Percentiles rank a stretch among this genome's conserved stretches.
These are phyloP conservation scores for Malassezia japonica DNA, from an alignment of 1,284 basidiomycete genomes.

Conservation along the genomic window DNA sequence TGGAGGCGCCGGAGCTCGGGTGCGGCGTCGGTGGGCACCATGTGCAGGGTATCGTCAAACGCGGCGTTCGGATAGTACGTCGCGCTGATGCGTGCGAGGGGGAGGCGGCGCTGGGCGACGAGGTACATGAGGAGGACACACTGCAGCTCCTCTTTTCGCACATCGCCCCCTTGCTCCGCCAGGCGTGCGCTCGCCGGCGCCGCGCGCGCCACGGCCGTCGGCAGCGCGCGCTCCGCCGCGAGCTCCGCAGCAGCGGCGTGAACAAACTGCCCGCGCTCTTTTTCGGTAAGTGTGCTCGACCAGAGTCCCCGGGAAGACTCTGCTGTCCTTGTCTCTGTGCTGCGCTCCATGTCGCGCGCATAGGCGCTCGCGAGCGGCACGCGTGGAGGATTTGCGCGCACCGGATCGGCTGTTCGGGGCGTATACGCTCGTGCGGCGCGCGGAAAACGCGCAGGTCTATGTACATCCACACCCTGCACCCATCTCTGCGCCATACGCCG, in stretches of 20 bases:
- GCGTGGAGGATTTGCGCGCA: too few relatives aligned
- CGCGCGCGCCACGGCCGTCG: neutral
- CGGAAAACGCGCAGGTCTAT: too few relatives aligned
- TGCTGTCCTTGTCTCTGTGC: too few relatives aligned
- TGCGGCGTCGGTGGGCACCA: neutral
- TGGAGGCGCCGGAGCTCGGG: slow-evolving; percentile 15
- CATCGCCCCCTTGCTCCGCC: slow-evolving; percentile 13
- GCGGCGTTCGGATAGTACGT: slow-evolving; percentile 12
- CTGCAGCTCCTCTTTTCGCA: slow-evolving; percentile 16
- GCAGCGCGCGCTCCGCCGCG: neutral
- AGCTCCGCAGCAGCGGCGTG: neutral
- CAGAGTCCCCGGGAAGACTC: too few relatives aligned
- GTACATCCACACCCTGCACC: neutral
- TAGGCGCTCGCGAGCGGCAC: too few relatives aligned
- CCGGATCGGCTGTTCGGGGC: too few relatives aligned
- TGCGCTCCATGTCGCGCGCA: too few relatives aligned
- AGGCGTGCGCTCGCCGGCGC: slow-evolving; percentile 1
- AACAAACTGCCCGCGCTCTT: too few relatives aligned
- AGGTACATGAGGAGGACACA: neutral
- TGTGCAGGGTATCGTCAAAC: slow-evolving; percentile 2
- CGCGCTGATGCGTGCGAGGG: slow-evolving; percentile 11
- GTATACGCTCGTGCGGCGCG: too few relatives aligned
- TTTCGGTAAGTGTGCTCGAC: too few relatives aligned
- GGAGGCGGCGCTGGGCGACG: neutral
- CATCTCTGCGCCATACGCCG: neutral